These are phyloP conservation scores for Calocybe gambosa DNA, from an alignment of 1,284 basidiomycete genomes.

Conservation along the genomic window DNA sequence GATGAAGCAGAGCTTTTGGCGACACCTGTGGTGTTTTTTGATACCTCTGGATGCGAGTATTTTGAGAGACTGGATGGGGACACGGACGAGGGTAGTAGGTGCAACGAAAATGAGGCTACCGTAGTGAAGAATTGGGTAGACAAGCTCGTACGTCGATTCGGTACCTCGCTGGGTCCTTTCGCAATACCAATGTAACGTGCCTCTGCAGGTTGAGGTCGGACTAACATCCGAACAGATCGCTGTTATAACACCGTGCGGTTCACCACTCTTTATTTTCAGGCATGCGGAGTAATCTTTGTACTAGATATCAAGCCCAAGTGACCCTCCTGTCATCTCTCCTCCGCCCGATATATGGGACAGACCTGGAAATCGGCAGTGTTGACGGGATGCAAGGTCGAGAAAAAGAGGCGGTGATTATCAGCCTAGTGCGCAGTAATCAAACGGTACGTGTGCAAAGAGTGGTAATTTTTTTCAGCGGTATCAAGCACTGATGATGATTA, in stretches of 20 bases:
- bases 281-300: not conserved
- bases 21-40: conserved; percentile 86
- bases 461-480: not conserved
- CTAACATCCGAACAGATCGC: conserved; percentile 75
- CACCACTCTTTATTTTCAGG: not conserved
- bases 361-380: conserved; percentile 84
- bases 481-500: conserved; percentile 4
- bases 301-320: conserved; percentile 87
- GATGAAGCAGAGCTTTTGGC: conserved; percentile 67
- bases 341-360: conserved; percentile 59
- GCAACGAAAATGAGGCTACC: conserved; percentile 90
- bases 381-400: conserved; percentile 94
- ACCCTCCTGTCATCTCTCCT: conserved; percentile 71
- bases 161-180: not conserved
- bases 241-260: conserved; percentile 79
- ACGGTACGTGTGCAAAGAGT: conserved; percentile 37
- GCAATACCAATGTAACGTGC: not conserved
- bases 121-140: conserved; percentile 81
- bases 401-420: conserved; percentile 86
- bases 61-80: conserved; percentile 70
- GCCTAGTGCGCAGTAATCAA: conserved; percentile 84
- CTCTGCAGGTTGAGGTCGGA: conserved; percentile 57
- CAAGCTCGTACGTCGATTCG: conserved; percentile 52
- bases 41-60: conserved; percentile 90
- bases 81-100: conserved; percentile 78